Conservation (phyloP, 2,329 filamentous ascomycete species). For the Botrytis medusae region DNA sequence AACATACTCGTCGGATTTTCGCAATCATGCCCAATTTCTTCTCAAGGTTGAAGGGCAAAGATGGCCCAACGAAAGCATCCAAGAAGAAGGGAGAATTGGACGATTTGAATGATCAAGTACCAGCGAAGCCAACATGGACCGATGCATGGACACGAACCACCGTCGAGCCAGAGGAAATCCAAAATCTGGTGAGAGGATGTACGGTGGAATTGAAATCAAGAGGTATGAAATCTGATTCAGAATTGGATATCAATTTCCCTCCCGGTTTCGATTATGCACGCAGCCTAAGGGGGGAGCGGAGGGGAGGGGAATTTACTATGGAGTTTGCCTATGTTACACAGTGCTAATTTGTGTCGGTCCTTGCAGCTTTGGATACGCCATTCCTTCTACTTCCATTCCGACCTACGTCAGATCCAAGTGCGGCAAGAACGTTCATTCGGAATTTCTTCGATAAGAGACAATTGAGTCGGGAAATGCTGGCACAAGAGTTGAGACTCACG, state of each 20-base stretch:
- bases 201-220: constrained; percentile 89
- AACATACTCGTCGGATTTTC: not conserved
- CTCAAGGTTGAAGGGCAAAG: constrained; percentile 63
- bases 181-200: constrained; percentile 80
- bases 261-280: constrained; percentile 36
- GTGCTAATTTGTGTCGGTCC: constrained; percentile 29
- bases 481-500: constrained; percentile 85
- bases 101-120: constrained; percentile 49
- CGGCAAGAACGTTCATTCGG: constrained; percentile 86
- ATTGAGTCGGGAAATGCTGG: constrained; percentile 67
- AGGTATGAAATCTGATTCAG: constrained; percentile 60
- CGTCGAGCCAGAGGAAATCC: constrained; percentile 86
- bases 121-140: constrained; percentile 76
- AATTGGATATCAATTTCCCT: constrained; percentile 27
- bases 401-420: constrained; percentile 87
- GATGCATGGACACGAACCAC: constrained; percentile 82
- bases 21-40: constrained; percentile 39
- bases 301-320: constrained; percentile 4
- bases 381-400: constrained; percentile 94
- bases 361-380: constrained; percentile 77
- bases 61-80: constrained; percentile 53
- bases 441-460: constrained; percentile 80
- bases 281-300: constrained; percentile 19
- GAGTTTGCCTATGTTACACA: constrained; percentile 27
- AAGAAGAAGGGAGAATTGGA: constrained; percentile 66